These are phyloP conservation scores for Trypanosoma cruzi DNA, from an alignment of 208 protist species.

Conservation along the genomic window DNA sequence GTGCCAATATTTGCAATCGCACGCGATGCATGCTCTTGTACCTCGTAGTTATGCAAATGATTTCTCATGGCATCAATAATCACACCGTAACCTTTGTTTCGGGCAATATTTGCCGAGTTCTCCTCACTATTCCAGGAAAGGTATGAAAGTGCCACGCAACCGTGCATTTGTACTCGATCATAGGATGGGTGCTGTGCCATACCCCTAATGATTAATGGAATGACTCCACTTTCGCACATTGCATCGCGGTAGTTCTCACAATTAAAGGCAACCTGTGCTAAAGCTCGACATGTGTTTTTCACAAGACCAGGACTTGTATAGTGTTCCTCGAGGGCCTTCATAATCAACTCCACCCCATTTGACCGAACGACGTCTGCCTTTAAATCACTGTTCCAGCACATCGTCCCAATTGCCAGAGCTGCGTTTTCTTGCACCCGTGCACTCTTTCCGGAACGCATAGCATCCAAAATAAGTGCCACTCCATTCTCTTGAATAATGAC, in stretches of 20 bases:
- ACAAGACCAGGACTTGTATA: constrained; percentile 82
- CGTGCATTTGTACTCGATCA: constrained; percentile 91
- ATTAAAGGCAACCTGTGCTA: constrained; percentile 91
- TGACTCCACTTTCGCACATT: constrained; percentile 83
- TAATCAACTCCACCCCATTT: constrained; percentile 81
- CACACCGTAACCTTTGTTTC: constrained; percentile 76
- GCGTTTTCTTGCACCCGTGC: constrained; percentile 86
- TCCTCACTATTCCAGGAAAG: constrained; percentile 90
- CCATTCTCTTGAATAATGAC: constrained; percentile 79
- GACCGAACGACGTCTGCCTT: constrained; percentile 87
- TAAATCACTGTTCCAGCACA: constrained; percentile 93
- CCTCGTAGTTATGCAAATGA: constrained; percentile 84
- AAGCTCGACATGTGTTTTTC: constrained; percentile 89
- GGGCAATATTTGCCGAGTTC: constrained; percentile 83
- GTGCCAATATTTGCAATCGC: constrained; percentile 89
- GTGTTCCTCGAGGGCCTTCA: constrained; percentile 80
- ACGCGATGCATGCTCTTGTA: constrained; percentile 90
- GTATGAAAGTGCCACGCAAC: constrained; percentile 91
- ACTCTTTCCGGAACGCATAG: constrained; percentile 79
- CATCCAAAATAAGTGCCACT: constrained; percentile 76
- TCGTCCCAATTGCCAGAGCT: constrained; percentile 89
- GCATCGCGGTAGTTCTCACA: constrained; percentile 87
- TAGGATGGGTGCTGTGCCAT: constrained; percentile 86
- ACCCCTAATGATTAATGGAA: constrained; percentile 85
- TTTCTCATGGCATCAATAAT: constrained; percentile 90